Conservation (phyloP, 2,329 filamentous ascomycete species). For the Beauveria sp. region DNA sequence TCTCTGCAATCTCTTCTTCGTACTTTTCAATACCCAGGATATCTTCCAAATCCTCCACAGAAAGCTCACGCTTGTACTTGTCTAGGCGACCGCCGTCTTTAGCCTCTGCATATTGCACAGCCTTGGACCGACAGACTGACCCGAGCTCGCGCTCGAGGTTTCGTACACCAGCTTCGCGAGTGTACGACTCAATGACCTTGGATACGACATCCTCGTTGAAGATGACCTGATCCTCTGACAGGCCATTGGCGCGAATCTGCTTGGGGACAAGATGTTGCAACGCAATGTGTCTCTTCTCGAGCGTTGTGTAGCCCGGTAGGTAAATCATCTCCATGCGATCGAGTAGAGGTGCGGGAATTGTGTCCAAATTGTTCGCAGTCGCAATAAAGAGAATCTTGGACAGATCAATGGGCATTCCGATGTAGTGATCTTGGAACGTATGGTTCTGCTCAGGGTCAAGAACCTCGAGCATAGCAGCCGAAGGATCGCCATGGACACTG, state of each 20-base stretch:
- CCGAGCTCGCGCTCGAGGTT: conserved; percentile 95
- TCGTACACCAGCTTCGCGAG: conserved; percentile 89
- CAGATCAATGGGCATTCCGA: conserved; percentile 90
- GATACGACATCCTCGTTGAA: conserved; percentile 80
- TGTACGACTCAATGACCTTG: conserved; percentile 94
- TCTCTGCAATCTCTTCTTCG: conserved; percentile 91
- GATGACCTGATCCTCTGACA: conserved; percentile 64
- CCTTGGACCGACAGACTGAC: conserved; percentile 88
- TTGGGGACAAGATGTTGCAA: conserved; percentile 91
- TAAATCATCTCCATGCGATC: conserved; percentile 97
- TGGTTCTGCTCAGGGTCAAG: conserved; percentile 96
- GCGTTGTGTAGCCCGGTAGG: conserved; percentile 88
- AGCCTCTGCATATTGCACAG: conserved; percentile 88
- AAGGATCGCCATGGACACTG: conserved; percentile 91
- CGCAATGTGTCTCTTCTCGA: conserved; percentile 95
- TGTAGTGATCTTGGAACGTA: conserved; percentile 90
- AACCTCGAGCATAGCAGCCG: conserved; percentile 95
- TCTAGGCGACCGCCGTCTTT: conserved; percentile 63
- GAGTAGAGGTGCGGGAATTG: conserved; percentile 85
- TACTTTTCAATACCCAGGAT: conserved; percentile 91
- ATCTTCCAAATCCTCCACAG: conserved; percentile 73
- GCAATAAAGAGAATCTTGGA: conserved; percentile 97
- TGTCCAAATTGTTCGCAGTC: conserved; percentile 90
- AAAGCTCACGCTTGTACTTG: conserved; percentile 66
- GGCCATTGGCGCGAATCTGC: conserved; percentile 84